phyloP scores from a whole-genome alignment of 345 rosid genomes.

The Bruguiera sexangula region DNA sequence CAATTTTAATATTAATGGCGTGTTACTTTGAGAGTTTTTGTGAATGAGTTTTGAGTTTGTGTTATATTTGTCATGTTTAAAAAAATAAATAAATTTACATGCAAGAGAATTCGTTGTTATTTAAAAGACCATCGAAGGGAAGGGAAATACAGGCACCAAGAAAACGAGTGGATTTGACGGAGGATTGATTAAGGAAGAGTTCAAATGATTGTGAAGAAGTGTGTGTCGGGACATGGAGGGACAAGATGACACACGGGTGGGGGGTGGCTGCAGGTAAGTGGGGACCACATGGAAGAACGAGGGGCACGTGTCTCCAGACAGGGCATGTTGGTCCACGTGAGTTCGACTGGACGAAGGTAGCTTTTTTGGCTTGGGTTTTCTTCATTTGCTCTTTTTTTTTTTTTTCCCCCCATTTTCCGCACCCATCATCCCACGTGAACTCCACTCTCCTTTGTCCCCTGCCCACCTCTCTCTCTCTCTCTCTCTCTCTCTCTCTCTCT shows the following conservation, averaged over 20 bases:
- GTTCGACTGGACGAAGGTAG: constrained; percentile 3
- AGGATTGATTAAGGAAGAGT: not conserved
- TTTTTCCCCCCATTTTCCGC: constrained; percentile 29
- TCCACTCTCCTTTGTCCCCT: constrained; percentile 45
- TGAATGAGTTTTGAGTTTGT: no score
- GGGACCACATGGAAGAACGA: constrained; percentile 9
- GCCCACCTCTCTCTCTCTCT: no score
- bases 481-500: no score
- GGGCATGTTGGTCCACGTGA: constrained; percentile 66
- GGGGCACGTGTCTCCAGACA: constrained; percentile 51
- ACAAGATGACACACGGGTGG: constrained; percentile 37
- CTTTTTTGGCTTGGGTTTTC: no score
- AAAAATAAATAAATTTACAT: no score
- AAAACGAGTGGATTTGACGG: not conserved
- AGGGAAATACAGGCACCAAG: not conserved
- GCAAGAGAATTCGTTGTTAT: no score
- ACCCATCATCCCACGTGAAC: constrained; percentile 43
- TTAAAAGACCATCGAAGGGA: not conserved
- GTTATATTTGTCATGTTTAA: no score
- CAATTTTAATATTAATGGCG: no score
- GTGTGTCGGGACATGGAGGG: constrained; percentile 41
- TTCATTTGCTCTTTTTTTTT: no score
- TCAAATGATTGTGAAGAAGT: constrained; percentile 49
- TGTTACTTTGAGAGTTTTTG: no score
- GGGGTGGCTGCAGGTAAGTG: constrained; percentile 24